phyloP scores from a whole-genome alignment of 345 rosid species.

The Garcia nutans region DNA sequence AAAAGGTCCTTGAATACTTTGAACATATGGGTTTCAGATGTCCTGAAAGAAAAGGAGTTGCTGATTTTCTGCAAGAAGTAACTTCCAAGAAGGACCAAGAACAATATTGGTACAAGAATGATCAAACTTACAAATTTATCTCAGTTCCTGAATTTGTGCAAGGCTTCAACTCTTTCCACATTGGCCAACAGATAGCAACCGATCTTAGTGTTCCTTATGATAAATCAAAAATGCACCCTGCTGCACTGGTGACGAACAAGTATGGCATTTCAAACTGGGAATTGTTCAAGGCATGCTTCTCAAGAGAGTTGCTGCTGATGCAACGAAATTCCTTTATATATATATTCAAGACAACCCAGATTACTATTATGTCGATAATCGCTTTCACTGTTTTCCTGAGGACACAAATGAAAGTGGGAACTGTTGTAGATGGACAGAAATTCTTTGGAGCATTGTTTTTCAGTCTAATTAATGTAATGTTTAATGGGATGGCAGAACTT shows the following conservation, averaged over 20 bases:
- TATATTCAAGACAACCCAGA: constrained; percentile 44
- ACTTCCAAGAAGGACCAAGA: constrained; percentile 53
- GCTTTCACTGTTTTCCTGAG: constrained; percentile 43
- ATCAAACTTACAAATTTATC: constrained; percentile 32
- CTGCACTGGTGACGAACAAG: constrained; percentile 39
- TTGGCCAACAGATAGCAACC: constrained; percentile 30
- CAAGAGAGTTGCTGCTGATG: constrained; percentile 45
- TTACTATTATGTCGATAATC: constrained; percentile 41
- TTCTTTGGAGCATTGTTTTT: constrained; percentile 46
- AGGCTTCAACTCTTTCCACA: constrained; percentile 37
- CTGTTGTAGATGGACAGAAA: constrained; percentile 37
- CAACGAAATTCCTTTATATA: constrained; percentile 41
- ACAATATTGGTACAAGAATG: constrained; percentile 43
- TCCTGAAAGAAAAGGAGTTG: constrained; percentile 52
- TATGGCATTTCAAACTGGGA: constrained; percentile 49
- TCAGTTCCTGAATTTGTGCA: constrained; percentile 37
- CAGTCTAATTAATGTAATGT: constrained; percentile 51
- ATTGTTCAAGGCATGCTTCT: constrained; percentile 47
- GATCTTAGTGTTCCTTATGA: constrained; percentile 36
- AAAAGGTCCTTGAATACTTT: constrained; percentile 38
- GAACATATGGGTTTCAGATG: constrained; percentile 48
- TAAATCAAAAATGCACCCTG: constrained; percentile 32
- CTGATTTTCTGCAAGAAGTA: constrained; percentile 52
- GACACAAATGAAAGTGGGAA: constrained; percentile 43
- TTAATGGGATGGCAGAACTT: constrained; percentile 54